These are phyloP conservation scores for Aspergillus piperis DNA, from an alignment of 2,329 filamentous ascomycete species.

Conservation along the genomic window DNA sequence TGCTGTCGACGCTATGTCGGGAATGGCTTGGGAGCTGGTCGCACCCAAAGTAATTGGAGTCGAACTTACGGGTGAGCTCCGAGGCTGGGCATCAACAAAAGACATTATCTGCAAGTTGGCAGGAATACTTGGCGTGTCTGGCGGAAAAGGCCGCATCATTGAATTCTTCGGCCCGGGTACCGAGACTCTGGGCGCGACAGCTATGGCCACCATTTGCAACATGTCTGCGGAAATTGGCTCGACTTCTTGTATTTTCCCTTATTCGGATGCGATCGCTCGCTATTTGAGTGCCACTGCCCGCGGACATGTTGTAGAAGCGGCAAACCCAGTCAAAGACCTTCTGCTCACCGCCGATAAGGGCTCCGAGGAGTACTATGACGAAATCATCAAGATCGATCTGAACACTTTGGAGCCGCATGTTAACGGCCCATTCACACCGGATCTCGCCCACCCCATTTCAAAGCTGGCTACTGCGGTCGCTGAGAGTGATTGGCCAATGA, in stretches of 20 bases:
- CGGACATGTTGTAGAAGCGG: slow-evolving; percentile 71
- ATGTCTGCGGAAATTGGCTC: slow-evolving; percentile 65
- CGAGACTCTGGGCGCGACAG: slow-evolving; percentile 71
- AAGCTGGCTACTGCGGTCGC: slow-evolving; percentile 90
- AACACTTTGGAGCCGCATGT: slow-evolving; percentile 90
- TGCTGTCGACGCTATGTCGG: slow-evolving; percentile 94
- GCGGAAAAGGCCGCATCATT: slow-evolving; percentile 80
- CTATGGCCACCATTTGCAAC: slow-evolving; percentile 75
- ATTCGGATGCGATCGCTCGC: slow-evolving; percentile 93
- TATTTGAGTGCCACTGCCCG: slow-evolving; percentile 89
- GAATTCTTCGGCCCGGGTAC: slow-evolving; percentile 63
- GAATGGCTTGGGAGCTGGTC: slow-evolving; percentile 93
- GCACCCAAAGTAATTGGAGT: slow-evolving; percentile 63
- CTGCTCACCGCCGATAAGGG: slow-evolving; percentile 83
- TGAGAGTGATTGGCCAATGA: slow-evolving; percentile 87
- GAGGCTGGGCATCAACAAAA: slow-evolving; percentile 88
- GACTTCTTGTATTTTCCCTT: slow-evolving; percentile 90
- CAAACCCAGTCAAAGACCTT: slow-evolving; percentile 8
- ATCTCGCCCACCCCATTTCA: slow-evolving; percentile 92
- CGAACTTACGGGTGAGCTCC: slow-evolving; percentile 49
- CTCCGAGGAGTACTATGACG: slow-evolving; percentile 74
- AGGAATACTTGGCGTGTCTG: slow-evolving; percentile 92
- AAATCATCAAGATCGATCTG: slow-evolving; percentile 91
- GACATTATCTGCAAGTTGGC: slow-evolving; percentile 95
- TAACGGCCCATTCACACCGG: slow-evolving; percentile 95